A percentile compares a stretch with the other conserved stretches of the same genome.
These are phyloP conservation scores for Pogostemon cablin DNA, from an alignment of 257 asterid genomes.

Conservation along the genomic window DNA sequence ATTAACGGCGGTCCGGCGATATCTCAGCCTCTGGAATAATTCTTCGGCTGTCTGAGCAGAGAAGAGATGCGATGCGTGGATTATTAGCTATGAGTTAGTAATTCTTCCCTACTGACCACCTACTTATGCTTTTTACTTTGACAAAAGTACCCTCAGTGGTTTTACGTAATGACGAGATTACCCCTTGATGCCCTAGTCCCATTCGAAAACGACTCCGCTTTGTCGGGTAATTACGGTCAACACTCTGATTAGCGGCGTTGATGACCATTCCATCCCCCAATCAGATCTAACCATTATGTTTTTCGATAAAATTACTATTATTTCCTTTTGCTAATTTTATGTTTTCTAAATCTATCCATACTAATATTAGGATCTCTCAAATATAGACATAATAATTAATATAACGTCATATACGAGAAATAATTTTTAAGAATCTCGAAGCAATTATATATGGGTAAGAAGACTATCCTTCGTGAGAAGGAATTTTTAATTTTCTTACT, in stretches of 20 bases:
- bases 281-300: constrained; percentile 28
- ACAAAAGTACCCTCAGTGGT: constrained; percentile 41
- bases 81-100: constrained; percentile 33
- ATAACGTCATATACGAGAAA: too few relatives aligned
- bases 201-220: constrained; percentile 32
- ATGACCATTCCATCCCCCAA: constrained; percentile 33
- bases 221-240: constrained; percentile 50
- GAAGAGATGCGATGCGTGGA: constrained; percentile 25
- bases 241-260: constrained; percentile 39
- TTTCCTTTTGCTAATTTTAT: background rate
- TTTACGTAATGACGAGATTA: constrained; percentile 20
- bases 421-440: too few relatives aligned
- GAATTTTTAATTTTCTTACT: too few relatives aligned
- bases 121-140: constrained; percentile 43
- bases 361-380: too few relatives aligned
- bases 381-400: too few relatives aligned
- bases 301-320: background rate
- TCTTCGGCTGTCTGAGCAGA: constrained; percentile 28
- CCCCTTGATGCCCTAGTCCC: constrained; percentile 51
- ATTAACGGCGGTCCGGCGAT: constrained; percentile 31
- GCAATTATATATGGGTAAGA: too few relatives aligned
- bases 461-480: too few relatives aligned
- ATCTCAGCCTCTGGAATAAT: constrained; percentile 31
- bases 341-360: too few relatives aligned
- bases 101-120: constrained; percentile 40